phyloP scores from a whole-genome alignment of 2,329 filamentous ascomycete species.

The Westerdykella ornata region DNA sequence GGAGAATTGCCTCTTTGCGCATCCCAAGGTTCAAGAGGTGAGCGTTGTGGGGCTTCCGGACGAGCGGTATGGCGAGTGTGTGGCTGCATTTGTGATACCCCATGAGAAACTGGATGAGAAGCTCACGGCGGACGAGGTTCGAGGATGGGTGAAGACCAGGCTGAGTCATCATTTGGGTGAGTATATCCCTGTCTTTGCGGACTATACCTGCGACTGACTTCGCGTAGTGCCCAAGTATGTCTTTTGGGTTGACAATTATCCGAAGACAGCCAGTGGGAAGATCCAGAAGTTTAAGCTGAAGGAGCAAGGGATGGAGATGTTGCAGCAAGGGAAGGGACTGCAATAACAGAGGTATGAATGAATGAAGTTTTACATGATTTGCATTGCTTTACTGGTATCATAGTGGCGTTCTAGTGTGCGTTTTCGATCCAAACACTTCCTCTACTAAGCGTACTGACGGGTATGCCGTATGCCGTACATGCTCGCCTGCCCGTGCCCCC shows the following conservation, averaged over 20 bases:
- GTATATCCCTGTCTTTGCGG: constrained; percentile 16
- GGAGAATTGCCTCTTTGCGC: constrained; percentile 76
- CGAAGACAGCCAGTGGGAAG: constrained; percentile 94
- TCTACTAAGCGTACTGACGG: too few species aligned
- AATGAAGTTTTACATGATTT: too few species aligned
- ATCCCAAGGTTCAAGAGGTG: constrained; percentile 64
- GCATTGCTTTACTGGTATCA: too few species aligned
- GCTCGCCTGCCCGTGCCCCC: too few species aligned
- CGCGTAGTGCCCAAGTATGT: constrained; percentile 68
- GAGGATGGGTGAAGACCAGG: constrained; percentile 63
- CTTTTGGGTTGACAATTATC: constrained; percentile 80
- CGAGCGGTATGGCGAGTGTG: constrained; percentile 74
- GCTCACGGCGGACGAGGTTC: constrained; percentile 55
- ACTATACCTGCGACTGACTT: constrained; percentile 2
- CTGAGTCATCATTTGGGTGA: constrained; percentile 64
- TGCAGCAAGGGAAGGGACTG: constrained; percentile 36
- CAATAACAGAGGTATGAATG: constrained; percentile 1
- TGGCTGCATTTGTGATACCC: constrained; percentile 73
- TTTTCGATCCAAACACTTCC: too few species aligned
- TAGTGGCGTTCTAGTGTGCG: too few species aligned
- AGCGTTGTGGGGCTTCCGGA: constrained; percentile 81
- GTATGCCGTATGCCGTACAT: too few species aligned
- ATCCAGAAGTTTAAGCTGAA: constrained; percentile 88
- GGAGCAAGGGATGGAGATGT: constrained; percentile 53
- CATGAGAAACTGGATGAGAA: constrained; percentile 25